Base-by-base conservation (phyloP, 2,329 filamentous ascomycete species). In the Microsporum audouinii region DNA sequence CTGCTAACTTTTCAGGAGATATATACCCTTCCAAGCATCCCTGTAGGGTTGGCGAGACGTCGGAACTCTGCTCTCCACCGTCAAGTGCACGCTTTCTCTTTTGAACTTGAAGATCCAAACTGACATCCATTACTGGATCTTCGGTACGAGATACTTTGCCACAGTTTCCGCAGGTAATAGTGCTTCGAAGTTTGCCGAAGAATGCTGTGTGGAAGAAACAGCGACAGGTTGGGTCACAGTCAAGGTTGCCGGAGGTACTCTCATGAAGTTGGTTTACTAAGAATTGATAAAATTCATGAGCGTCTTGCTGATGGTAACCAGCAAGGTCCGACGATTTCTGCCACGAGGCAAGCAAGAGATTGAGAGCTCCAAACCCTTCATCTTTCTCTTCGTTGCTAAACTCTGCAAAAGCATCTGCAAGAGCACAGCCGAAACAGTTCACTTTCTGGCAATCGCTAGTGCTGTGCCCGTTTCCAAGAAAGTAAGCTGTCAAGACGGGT, bases 201-300 rank as follows among this genome's bases (percentile, higher is more conserved):
- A 96, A 96, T 0, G 89, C 91, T 70, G 92, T 88, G 72, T 97
- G 94, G 67, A 97, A 88, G 68, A 97, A 89, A 74, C 92, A 99
- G 62, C 86, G 84, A 78, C 94, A 97, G 58, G 74, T 72, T 17
- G 72, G 70, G 47, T 72, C 69, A 67, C 78, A 82, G 69, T 85
- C 86, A 43, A 82, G 82, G 65, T 88, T 86, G 12, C 86, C 86
- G 67, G 91, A 94, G 45, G 90, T 79, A 7, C 77, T 83, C 70
- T 88, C 84, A 71, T 96, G 92, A 14, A 99, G 80, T 68, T 94
- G 89, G 76, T 96, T 92, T 39, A 95, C 87, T 38, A 97, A 82
- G 70, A 95, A 96, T 71, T 96, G 91, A 73, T 96, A 95, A 75
- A 95, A 97, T 72, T 97, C 92, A 71, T 97, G 92, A 0, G 92